Base-by-base conservation (phyloP, 2,329 filamentous ascomycete genomes). In the Westerdykella sp. region DNA sequence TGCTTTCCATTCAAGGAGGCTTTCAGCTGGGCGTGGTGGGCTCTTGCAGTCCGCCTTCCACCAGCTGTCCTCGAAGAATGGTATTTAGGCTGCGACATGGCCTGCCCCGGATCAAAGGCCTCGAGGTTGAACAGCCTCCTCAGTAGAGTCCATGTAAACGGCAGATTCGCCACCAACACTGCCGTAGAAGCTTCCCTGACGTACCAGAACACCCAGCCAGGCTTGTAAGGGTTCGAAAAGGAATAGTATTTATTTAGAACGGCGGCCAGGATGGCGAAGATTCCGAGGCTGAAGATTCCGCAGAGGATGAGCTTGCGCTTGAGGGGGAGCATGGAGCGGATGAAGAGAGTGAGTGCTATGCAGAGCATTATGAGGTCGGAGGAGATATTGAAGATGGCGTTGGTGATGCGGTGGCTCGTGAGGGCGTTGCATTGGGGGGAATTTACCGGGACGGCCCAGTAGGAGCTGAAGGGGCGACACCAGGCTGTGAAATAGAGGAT, bases 221-320 rank as follows among this genome's bases (percentile, higher is more conserved):
- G 38, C 10, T 46, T 39, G 40, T 64, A 64, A 0, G 62, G 57
- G 4, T 48, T 40, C 10, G 38, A 44, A 45, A 65, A 57, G 1
- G 55, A 59, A 40, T 59, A 75, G 43, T 75, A 70, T 48, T 74
- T 74, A 46, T 70, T 76, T 40, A 76, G 53, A 31, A 74, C 60
- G 32, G 73, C 72, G 18, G 73, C 69, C 21, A 74, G 63, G 39
- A 77, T 73, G 14, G 43, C 44, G 30, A 56, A 53, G 28, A 65
- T 53, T 3, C 79, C 80, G 0, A 83, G 63, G 2, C 71, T 73
- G 58, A 83, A 81, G 42, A 83, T 72, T 36, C 64, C 69, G 44
- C 75, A 72, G 0, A 83, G 67, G 1, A 79, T 71, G 1, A 78
- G 38, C 54, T 82, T 82, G 38, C 76, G 66, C 34, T 65, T 64